A percentile compares a stretch with the other conserved stretches of the same genome.
phyloP scores from a whole-genome alignment of 768 basidiomycete species.

The Kwoniella sp. region DNA sequence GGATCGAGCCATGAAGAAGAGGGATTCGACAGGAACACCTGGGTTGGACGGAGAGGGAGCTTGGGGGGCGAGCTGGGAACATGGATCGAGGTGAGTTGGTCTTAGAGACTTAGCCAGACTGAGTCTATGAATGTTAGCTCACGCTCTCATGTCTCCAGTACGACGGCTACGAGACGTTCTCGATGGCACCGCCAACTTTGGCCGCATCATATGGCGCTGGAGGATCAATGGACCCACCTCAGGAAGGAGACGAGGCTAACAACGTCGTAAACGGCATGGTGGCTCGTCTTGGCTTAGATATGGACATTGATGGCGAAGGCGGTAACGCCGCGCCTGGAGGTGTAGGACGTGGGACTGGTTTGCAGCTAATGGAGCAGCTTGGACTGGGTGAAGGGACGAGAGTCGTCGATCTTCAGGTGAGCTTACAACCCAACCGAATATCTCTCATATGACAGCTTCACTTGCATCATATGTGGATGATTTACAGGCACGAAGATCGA shows the following conservation, averaged over 20 bases:
- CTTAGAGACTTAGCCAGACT: too few species aligned
- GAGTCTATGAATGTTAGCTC: background rate
- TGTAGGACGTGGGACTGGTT: conserved; percentile 6
- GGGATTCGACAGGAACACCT: conserved; percentile 22
- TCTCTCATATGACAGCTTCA: too few species aligned
- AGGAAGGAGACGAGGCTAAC: conserved; percentile 42
- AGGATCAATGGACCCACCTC: conserved; percentile 53
- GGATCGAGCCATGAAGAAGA: background rate
- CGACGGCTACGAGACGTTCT: conserved; percentile 56
- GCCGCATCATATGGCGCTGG: conserved; percentile 45
- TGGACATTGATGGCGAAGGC: conserved; percentile 31
- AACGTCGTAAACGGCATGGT: conserved; percentile 43
- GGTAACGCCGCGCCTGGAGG: conserved; percentile 18
- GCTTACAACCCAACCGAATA: conserved; percentile 3
- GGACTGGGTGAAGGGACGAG: conserved; percentile 54
- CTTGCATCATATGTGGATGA: too few species aligned
- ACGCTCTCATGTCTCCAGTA: conserved; percentile 26
- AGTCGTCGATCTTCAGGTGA: conserved; percentile 52
- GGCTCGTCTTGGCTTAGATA: conserved; percentile 43
- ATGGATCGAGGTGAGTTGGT: conserved; percentile 49
- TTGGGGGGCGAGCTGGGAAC: conserved; percentile 44
- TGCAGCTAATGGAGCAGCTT: conserved; percentile 50
- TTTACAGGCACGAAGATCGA: too few species aligned
- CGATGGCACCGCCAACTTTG: conserved; percentile 47
- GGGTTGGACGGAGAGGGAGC: conserved; percentile 39